A percentile compares a stretch with the other conserved stretches of the same genome.
Conservation (phyloP, 1,284 basidiomycete species). For the Ceratobasidium sp. region DNA sequence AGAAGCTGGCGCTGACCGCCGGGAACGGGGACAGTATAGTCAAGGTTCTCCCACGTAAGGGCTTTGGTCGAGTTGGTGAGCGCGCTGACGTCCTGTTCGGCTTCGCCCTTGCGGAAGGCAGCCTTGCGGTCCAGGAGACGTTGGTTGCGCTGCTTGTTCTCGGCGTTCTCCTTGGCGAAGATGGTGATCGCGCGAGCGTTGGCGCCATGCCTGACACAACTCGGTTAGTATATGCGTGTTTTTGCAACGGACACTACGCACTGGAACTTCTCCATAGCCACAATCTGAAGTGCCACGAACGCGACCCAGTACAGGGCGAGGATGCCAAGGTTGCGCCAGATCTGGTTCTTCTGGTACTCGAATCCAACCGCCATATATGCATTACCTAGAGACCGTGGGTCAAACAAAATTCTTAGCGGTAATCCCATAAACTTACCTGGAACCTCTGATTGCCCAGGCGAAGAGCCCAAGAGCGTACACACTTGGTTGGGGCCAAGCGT, state of each 20-base stretch:
- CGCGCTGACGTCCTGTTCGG: constrained; percentile 29
- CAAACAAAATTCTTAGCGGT: too few relatives aligned
- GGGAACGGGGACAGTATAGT: constrained; percentile 62
- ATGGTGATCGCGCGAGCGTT: constrained; percentile 65
- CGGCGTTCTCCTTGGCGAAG: constrained; percentile 76
- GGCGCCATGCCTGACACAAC: constrained; percentile 64
- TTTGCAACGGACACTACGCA: too few relatives aligned
- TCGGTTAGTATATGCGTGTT: too few relatives aligned
- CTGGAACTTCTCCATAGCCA: constrained; percentile 73
- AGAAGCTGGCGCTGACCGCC: constrained; percentile 61
- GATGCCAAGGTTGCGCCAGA: constrained; percentile 57
- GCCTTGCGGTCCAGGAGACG: constrained; percentile 66
- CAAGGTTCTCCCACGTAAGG: constrained; percentile 60
- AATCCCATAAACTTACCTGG: constrained; percentile 45
- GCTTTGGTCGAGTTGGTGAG: constrained; percentile 51
- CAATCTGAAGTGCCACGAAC: constrained; percentile 72
- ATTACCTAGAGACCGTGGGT: constrained; percentile 49
- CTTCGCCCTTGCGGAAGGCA: constrained; percentile 46
- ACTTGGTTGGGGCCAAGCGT: constrained; percentile 54
- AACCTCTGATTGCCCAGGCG: constrained; percentile 46
- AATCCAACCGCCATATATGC: constrained; percentile 40
- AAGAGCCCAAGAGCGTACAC: constrained; percentile 50
- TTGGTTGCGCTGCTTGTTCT: constrained; percentile 73
- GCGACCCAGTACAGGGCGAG: constrained; percentile 68
- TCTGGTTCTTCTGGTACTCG: constrained; percentile 53